These are phyloP conservation scores for Cucumis hystrix DNA, from an alignment of 306 rosid species.

Conservation along the genomic window DNA sequence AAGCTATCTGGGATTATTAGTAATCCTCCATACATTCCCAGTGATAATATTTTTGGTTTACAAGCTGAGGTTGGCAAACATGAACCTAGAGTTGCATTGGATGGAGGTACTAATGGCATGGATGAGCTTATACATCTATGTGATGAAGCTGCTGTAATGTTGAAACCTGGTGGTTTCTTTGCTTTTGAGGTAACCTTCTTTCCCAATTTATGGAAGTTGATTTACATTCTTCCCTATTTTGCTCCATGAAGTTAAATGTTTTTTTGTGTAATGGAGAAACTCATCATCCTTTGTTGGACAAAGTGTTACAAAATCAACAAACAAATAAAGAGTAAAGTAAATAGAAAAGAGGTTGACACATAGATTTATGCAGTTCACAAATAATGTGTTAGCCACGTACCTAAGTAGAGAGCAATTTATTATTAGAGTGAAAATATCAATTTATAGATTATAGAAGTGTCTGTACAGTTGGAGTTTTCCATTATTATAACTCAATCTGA, in stretches of 20 bases:
- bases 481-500: no score
- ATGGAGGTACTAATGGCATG: slow-evolving; percentile 67
- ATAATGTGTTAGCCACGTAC: no score
- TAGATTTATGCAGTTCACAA: no score
- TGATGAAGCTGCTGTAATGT: slow-evolving; percentile 52
- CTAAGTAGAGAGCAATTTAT: no score
- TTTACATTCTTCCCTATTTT: not conserved
- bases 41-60: slow-evolving; percentile 46
- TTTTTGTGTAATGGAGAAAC: not conserved
- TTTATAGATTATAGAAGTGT: no score
- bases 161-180: slow-evolving; percentile 81
- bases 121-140: slow-evolving; percentile 63
- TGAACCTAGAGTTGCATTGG: slow-evolving; percentile 68
- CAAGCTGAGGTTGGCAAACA: slow-evolving; percentile 88
- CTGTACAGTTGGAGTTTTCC: no score
- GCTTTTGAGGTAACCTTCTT: slow-evolving; percentile 54
- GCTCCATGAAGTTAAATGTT: not conserved
- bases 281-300: not conserved
- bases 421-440: no score
- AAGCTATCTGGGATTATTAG: slow-evolving; percentile 64
- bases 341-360: no score
- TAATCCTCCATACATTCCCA: slow-evolving; percentile 87
- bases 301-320: no score
- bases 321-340: no score
- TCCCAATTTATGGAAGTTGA: not conserved